Conservation (phyloP, 306 rosid genomes). For the Fagus crenata region DNA sequence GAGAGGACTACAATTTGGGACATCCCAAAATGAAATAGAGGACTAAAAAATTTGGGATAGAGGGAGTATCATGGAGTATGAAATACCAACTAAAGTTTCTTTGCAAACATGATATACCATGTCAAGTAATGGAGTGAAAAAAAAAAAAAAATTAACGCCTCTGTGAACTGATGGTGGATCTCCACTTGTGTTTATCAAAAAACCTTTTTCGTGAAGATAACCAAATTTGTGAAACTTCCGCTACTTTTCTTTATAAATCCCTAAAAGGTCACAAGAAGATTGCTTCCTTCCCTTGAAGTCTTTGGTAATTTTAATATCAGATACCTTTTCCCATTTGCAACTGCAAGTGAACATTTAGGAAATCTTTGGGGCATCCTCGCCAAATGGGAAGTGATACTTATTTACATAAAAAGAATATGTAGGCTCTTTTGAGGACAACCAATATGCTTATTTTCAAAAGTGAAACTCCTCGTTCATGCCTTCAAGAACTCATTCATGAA, state of each 20-base stretch:
- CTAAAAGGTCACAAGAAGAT: not conserved
- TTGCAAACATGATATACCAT: too few relatives aligned
- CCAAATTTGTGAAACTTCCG: not conserved
- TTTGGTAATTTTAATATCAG: not conserved
- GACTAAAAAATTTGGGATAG: too few relatives aligned
- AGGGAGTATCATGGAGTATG: too few relatives aligned
- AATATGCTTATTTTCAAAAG: not conserved
- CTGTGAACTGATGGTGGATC: not conserved
- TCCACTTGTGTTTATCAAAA: not conserved
- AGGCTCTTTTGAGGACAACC: not conserved
- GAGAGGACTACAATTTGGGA: too few relatives aligned
- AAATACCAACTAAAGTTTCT: too few relatives aligned
- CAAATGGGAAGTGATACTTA: not conserved
- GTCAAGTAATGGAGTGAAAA: too few relatives aligned
- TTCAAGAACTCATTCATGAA: not conserved
- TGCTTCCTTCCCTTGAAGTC: not conserved
- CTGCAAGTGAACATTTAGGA: not conserved
- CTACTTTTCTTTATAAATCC: not conserved
- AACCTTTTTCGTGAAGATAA: not conserved
- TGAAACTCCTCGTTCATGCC: not conserved
- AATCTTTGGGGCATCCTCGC: not conserved
- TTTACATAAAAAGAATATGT: not conserved
- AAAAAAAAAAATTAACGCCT: too few relatives aligned
- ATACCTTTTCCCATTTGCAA: not conserved
- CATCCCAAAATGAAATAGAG: too few relatives aligned